Conservation (phyloP, 164 flowering plant species). For the Dillenia turbinata region DNA sequence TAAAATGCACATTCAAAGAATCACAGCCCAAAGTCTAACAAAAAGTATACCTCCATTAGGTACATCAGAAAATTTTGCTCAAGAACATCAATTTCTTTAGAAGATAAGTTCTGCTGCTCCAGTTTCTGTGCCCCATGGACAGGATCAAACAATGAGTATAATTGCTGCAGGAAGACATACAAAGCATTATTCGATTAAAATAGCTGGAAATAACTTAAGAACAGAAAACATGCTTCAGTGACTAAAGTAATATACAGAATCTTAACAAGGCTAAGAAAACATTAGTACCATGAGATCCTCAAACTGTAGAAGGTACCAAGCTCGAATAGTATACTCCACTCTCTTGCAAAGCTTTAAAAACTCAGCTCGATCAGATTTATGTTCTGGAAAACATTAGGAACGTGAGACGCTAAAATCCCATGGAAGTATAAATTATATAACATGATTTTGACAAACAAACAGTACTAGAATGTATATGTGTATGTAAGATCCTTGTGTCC, state of each 20-base stretch:
- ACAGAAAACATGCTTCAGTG: neutral
- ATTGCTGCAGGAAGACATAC: constrained; percentile 54
- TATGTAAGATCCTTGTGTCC: no score
- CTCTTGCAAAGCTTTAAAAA: constrained; percentile 88
- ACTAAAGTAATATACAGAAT: neutral
- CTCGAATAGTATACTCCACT: constrained; percentile 85
- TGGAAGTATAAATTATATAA: neutral
- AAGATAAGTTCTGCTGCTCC: constrained; percentile 71
- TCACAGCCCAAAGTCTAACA: neutral
- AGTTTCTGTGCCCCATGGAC: constrained; percentile 64
- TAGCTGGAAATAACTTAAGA: neutral
- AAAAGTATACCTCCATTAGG: constrained; percentile 55
- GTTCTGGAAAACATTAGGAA: constrained; percentile 37
- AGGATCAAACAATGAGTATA: constrained; percentile 87
- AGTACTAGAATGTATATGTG: neutral
- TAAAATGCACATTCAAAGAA: no score
- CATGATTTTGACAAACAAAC: neutral
- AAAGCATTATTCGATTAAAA: neutral
- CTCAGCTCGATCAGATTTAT: constrained; percentile 64
- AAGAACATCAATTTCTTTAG: constrained; percentile 64
- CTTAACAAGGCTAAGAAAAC: neutral
- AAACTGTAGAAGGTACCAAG: constrained; percentile 93
- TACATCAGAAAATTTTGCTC: constrained; percentile 82
- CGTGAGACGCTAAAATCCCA: neutral
- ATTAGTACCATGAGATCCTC: constrained; percentile 87